Evolutionary conservation across 2,329 filamentous ascomycete species (phyloP).

Genomic region (Ceratocystis cacaofunesta): DNA sequence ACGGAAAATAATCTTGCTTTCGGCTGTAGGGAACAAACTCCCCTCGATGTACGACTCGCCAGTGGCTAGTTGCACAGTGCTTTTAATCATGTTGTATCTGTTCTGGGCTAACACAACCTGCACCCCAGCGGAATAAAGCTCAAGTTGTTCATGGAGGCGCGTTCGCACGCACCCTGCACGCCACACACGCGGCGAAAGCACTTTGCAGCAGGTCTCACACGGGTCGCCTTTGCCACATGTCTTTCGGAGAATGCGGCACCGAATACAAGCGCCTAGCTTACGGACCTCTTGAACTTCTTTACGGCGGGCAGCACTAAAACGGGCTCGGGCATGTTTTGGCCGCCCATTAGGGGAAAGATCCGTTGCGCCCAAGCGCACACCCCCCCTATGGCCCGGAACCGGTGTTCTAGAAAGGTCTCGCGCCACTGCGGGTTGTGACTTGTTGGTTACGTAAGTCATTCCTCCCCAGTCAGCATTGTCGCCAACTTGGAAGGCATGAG

Average conservation of each 20-base stretch:
- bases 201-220: constrained; percentile 48
- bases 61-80: constrained; percentile 33
- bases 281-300: constrained; percentile 52
- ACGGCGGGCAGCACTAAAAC: constrained; percentile 42
- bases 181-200: constrained; percentile 50
- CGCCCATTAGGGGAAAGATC: constrained; percentile 32
- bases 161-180: constrained; percentile 48
- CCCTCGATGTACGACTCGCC: constrained; percentile 39
- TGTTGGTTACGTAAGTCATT: constrained; percentile 34
- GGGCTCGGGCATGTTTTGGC: constrained; percentile 39
- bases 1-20: constrained; percentile 20
- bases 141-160: constrained; percentile 44
- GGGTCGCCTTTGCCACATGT: constrained; percentile 50
- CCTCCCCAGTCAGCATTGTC: constrained; percentile 32
- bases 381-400: constrained; percentile 29
- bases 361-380: constrained; percentile 38
- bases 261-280: constrained; percentile 49
- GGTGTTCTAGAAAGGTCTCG: constrained; percentile 20
- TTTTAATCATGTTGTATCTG: constrained; percentile 41
- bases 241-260: constrained; percentile 51
- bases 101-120: constrained; percentile 48
- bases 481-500: constrained; percentile 19
- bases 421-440: constrained; percentile 10
- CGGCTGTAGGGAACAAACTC: constrained; percentile 42
- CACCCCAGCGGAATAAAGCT: constrained; percentile 48